A percentile compares a stretch with the other conserved stretches of the same genome.
Conservation (phyloP, 768 basidiomycete species). For the Artomyces pyxidatus region DNA sequence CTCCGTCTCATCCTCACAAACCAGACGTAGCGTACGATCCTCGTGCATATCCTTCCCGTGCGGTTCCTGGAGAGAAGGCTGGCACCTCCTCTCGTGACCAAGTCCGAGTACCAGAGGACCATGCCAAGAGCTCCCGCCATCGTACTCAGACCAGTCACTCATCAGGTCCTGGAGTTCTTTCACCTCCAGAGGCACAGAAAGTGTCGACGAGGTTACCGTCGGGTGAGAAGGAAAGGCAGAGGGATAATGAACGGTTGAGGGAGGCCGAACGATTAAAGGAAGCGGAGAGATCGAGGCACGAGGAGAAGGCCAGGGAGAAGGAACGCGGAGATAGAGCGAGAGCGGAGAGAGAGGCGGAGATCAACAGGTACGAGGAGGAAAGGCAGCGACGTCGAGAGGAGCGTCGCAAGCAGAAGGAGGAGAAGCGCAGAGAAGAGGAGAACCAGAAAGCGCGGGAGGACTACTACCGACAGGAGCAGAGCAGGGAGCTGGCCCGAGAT, state of each 20-base stretch:
- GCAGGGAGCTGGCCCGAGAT: constrained; percentile 2
- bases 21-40: constrained; percentile 9
- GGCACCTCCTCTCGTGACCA: constrained; percentile 6
- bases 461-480: constrained; percentile 5
- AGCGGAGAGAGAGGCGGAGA: constrained; percentile 12
- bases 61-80: constrained; percentile 4
- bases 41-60: constrained; percentile 6
- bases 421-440: constrained; percentile 14
- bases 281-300: constrained; percentile 21
- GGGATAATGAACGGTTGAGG: constrained; percentile 19
- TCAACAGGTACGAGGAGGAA: constrained; percentile 15
- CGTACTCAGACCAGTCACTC: constrained; percentile 2
- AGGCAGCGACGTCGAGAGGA: constrained; percentile 14
- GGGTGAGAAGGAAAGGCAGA: constrained; percentile 17
- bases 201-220: neutral
- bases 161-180: neutral
- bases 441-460: constrained; percentile 15
- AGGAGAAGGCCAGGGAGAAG: constrained; percentile 16
- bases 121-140: constrained; percentile 10
- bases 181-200: constrained; percentile 10
- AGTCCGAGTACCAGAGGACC: constrained; percentile 6
- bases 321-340: constrained; percentile 17
- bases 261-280: constrained; percentile 19
- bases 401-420: constrained; percentile 8
- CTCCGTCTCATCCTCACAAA: constrained; percentile 4